Evolutionary conservation across 371 early-diverging fungal genomes (phyloP).

Genomic region (Apophysomyces elegans): DNA sequence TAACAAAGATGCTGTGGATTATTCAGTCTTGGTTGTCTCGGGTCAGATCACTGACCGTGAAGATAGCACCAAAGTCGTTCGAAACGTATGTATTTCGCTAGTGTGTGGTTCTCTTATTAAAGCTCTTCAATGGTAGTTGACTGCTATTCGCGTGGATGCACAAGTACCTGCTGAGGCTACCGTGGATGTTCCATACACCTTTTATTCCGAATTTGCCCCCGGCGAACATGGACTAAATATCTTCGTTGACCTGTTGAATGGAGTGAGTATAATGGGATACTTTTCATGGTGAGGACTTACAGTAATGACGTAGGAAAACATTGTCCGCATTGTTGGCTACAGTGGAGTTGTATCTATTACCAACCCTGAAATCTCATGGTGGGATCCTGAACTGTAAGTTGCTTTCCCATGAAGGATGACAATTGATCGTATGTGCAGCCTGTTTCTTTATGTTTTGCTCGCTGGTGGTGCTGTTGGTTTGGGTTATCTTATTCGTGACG

Average conservation of each 20-base stretch:
- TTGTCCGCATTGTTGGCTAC: conserved; percentile 47
- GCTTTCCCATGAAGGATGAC: background rate
- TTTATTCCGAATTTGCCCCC: conserved; percentile 53
- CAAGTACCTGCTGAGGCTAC: conserved; percentile 34
- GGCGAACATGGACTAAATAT: conserved; percentile 48
- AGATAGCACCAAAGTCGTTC: conserved; percentile 37
- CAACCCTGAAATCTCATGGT: conserved; percentile 50
- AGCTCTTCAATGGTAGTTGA: conserved; percentile 23
- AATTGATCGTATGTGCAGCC: conserved; percentile 17
- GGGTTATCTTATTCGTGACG: conserved; percentile 46
- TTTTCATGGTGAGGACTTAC: background rate
- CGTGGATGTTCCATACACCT: conserved; percentile 44
- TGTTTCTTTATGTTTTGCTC: conserved; percentile 50
- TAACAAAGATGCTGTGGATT: conserved; percentile 45
- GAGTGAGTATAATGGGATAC: conserved; percentile 32
- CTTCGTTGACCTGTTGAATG: conserved; percentile 44
- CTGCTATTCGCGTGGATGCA: conserved; percentile 45
- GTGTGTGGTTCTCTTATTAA: background rate
- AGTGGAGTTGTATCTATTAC: conserved; percentile 48
- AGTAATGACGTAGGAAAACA: conserved; percentile 28
- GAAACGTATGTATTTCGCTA: conserved; percentile 41
- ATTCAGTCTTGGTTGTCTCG: conserved; percentile 46
- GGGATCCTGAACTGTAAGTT: conserved; percentile 56
- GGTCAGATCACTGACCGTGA: conserved; percentile 40
- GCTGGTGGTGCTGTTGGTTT: conserved; percentile 47